Percentiles rank a stretch among this genome's conserved stretches.
Conservation (phyloP, 768 basidiomycete genomes). For the Lyophyllum shimeji region DNA sequence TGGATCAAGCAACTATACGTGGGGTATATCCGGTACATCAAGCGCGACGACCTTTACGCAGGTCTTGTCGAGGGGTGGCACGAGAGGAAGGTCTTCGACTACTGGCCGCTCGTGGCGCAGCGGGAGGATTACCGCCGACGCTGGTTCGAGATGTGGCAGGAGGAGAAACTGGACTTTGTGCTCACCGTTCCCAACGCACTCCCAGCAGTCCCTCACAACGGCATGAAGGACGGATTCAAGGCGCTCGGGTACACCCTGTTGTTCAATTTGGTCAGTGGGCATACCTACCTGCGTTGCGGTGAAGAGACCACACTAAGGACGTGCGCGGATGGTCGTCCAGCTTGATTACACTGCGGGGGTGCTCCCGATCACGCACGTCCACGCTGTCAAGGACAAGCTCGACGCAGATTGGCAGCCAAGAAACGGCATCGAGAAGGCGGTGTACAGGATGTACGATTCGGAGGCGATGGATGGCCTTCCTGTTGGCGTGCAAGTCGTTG, state of each 20-base stretch:
- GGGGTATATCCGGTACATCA: conserved; percentile 52
- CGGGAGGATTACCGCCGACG: conserved; percentile 42
- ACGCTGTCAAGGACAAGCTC: conserved; percentile 40
- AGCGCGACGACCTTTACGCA: conserved; percentile 52
- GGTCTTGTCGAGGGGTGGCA: conserved; percentile 50
- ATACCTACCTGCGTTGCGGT: not conserved
- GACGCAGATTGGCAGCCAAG: conserved; percentile 30
- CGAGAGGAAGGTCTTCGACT: conserved; percentile 44
- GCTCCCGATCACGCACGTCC: conserved; percentile 56
- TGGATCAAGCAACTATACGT: conserved; percentile 46
- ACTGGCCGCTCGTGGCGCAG: conserved; percentile 45
- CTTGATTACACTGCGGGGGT: conserved; percentile 56
- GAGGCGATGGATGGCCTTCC: conserved; percentile 58
- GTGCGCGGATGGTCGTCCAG: conserved; percentile 24
- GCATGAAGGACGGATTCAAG: conserved; percentile 51
- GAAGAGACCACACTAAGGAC: no score
- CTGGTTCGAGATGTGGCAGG: conserved; percentile 43
- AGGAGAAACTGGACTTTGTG: conserved; percentile 53
- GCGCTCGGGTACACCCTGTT: conserved; percentile 61
- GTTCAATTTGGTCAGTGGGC: conserved; percentile 55
- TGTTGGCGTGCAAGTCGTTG: conserved; percentile 61
- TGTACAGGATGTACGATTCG: conserved; percentile 52
- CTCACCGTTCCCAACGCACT: conserved; percentile 58
- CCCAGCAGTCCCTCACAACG: conserved; percentile 54
- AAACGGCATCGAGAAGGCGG: conserved; percentile 45